Evolutionary conservation across 805 yeast genomes (phyloP), one percentile per base, ranked within the genome.

Genomic region (Kazachstania kunashirensis): DNA sequence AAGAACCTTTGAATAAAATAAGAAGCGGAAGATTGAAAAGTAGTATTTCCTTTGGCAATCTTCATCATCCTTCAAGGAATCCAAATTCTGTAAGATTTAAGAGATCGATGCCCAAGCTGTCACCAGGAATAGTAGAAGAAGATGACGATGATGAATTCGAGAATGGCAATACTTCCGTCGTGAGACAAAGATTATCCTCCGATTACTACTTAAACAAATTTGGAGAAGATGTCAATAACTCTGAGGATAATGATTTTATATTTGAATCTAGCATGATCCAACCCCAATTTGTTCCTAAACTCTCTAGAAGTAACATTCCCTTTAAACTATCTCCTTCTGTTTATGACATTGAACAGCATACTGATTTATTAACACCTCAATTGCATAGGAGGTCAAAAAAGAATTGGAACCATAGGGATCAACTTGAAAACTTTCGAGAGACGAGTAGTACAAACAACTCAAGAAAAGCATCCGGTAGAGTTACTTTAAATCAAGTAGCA

Each of bases 21-120:
- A 24, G 13, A 13, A 21, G 23, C 7, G 29, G 18, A 11, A 28
- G 31, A 34, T 37, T 55, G 23, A 47, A 51, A 16, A 52, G 43
- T 35, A 55, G 59, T 31, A 39, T 47, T 34, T 55, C 62, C 6
- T 50, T 47, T 2, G 48, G 53, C 16, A 55, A 47, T 34, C 33
- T 55, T 24, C 43, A 50, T 24, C 34, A 43, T 11, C 48, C 48
- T 1, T 38, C 46, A 10, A 46, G 42, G 16, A 39, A 25, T 36
- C 23, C 24, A 18, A 31, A 31, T 20, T 39, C 46, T 4, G 49
- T 53, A 12, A 42, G 52, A 31, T 49, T 52, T 27, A 53, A 55
- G 29, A 47, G 49, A 34, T 53, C 59, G 1, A 49, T 55, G 54
- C 57, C 59, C 6, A 36, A 37, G 17, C 21, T 44, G 15, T 20